phyloP scores from a whole-genome alignment of 2,329 filamentous ascomycete species.

The Ciborinia camelliae region DNA sequence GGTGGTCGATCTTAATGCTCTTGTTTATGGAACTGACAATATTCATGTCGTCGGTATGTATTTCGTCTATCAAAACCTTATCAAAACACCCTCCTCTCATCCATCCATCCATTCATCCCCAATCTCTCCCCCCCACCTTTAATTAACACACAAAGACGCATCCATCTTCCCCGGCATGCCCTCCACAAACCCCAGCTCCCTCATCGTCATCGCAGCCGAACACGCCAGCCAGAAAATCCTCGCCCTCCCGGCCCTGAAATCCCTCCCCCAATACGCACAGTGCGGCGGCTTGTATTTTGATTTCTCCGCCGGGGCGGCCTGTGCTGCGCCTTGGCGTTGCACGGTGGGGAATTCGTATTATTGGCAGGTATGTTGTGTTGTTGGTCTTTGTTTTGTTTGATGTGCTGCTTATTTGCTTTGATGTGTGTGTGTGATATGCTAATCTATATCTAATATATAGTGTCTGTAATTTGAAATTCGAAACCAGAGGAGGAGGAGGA shows the following conservation, averaged over 20 bases:
- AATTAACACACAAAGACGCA: background rate
- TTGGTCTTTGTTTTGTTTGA: no score
- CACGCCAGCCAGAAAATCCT: conserved; percentile 38
- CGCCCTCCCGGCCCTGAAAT: conserved; percentile 20
- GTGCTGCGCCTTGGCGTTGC: conserved; percentile 23
- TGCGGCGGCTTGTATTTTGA: conserved; percentile 30
- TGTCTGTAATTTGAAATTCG: no score
- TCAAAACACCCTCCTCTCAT: conserved; percentile 32
- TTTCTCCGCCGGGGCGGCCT: conserved; percentile 20
- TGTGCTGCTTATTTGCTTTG: no score
- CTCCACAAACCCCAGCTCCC: conserved; percentile 64
- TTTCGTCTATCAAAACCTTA: no score
- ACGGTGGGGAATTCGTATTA: conserved; percentile 27
- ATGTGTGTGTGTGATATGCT: no score
- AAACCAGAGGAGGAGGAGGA: no score
- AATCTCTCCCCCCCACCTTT: rapidly evolving
- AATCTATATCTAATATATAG: no score
- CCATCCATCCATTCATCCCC: conserved; percentile 35
- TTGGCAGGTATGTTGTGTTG: conserved; percentile 28
- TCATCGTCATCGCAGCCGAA: conserved; percentile 63
- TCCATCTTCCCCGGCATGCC: conserved; percentile 66
- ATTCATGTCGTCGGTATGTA: conserved; percentile 56
- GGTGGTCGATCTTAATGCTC: conserved; percentile 61
- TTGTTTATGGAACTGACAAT: conserved; percentile 66
- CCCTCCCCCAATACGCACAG: conserved; percentile 24